Evolutionary conservation across 352 stramenopile genomes (phyloP).

Genomic region (Achlya hypogyna): DNA sequence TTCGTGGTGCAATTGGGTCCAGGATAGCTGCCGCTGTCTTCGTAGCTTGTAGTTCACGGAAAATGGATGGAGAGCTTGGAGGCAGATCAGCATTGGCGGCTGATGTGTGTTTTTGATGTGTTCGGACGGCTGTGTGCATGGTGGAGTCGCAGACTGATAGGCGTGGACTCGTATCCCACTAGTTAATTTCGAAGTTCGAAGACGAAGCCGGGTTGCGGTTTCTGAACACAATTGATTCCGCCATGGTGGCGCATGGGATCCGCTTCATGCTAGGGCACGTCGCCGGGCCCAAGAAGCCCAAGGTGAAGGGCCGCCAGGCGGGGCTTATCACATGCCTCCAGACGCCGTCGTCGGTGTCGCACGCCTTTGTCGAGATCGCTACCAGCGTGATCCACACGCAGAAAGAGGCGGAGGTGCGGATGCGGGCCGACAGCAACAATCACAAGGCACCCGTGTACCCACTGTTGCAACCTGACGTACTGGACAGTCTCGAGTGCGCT

Average conservation of each 20-base stretch:
- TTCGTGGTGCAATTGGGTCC: too few relatives aligned
- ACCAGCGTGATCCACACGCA: background rate
- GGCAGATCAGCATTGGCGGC: too few relatives aligned
- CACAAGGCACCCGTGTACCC: background rate
- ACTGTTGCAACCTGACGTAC: background rate
- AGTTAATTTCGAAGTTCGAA: background rate
- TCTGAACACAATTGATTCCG: background rate
- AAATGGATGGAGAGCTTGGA: too few relatives aligned
- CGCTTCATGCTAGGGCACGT: conserved; percentile 7
- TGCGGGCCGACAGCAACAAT: background rate
- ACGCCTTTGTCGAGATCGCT: conserved; percentile 6
- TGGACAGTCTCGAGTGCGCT: conserved; percentile 10
- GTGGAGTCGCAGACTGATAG: too few relatives aligned
- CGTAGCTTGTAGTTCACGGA: too few relatives aligned
- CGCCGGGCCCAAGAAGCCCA: background rate
- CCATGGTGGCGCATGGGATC: conserved; percentile 5
- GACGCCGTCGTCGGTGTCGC: background rate
- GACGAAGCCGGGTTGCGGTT: background rate
- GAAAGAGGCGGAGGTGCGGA: background rate
- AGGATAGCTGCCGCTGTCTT: too few relatives aligned
- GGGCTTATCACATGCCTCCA: background rate
- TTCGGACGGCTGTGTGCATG: too few relatives aligned
- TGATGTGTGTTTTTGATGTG: too few relatives aligned
- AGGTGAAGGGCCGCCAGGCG: background rate
- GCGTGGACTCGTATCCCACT: background rate